Percentiles rank a stretch among this genome's conserved stretches.
These are phyloP conservation scores for Hortaea werneckii DNA, from an alignment of 2,329 filamentous ascomycete genomes.

Conservation along the genomic window DNA sequence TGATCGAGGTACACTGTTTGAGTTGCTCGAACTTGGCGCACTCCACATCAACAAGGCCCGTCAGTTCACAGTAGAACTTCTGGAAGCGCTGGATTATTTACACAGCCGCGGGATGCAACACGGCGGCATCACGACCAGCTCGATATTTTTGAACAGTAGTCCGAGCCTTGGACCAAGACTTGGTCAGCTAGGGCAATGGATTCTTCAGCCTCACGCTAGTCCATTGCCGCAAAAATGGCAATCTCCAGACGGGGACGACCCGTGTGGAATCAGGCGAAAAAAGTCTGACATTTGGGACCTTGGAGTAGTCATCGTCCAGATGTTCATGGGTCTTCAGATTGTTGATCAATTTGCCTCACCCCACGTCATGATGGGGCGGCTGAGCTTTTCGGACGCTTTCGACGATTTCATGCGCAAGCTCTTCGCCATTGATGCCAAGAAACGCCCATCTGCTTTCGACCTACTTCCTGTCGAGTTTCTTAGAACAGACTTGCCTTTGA, in stretches of 20 bases:
- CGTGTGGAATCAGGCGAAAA: slow-evolving; percentile 31
- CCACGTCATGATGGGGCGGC: slow-evolving; percentile 57
- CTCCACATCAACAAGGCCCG: slow-evolving; percentile 67
- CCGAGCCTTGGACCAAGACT: slow-evolving; percentile 48
- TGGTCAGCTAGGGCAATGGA: slow-evolving; percentile 6
- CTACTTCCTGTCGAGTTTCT: slow-evolving; percentile 50
- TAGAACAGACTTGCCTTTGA: slow-evolving; percentile 38
- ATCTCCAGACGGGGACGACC: slow-evolving; percentile 8
- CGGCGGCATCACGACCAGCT: slow-evolving; percentile 15
- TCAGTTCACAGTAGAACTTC: slow-evolving; percentile 81
- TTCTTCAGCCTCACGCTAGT: slow-evolving; percentile 57
- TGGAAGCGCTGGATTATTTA: slow-evolving; percentile 79
- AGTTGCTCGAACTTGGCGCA: slow-evolving; percentile 64
- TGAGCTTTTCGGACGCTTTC: slow-evolving; percentile 63
- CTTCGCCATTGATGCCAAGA: slow-evolving; percentile 76
- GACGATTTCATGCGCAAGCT: slow-evolving; percentile 73
- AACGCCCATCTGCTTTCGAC: slow-evolving; percentile 72
- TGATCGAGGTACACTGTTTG: slow-evolving; percentile 58
- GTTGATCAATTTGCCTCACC: slow-evolving; percentile 71
- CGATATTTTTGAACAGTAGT: slow-evolving; percentile 14
- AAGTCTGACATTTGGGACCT: slow-evolving; percentile 96
- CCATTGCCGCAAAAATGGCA: slow-evolving; percentile 34
- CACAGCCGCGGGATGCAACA: slow-evolving; percentile 79
- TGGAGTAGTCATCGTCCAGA: slow-evolving; percentile 82
- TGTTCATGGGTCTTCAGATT: slow-evolving; percentile 78